Percentiles rank a stretch among this genome's conserved stretches.
phyloP scores from a whole-genome alignment of 1,139 yeast species.

The Kodamaea sp. region DNA sequence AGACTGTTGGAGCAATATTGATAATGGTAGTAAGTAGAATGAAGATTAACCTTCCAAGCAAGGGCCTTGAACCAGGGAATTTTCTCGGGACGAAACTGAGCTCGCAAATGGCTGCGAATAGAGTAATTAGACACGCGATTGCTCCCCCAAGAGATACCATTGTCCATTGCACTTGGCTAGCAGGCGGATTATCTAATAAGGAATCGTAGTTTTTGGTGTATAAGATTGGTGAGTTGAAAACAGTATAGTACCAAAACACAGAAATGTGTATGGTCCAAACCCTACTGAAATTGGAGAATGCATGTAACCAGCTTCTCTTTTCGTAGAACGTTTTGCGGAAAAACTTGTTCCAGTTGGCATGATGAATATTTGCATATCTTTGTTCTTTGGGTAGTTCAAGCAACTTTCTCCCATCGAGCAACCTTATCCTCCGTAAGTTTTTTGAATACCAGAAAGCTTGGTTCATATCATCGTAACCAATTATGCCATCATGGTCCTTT shows the following conservation, averaged over 20 bases:
- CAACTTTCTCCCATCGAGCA: constrained; percentile 40
- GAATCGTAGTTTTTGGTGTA: constrained; percentile 66
- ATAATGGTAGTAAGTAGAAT: constrained; percentile 45
- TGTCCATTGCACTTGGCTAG: constrained; percentile 60
- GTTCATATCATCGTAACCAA: constrained; percentile 87
- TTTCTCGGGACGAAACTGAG: constrained; percentile 64
- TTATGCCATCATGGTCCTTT: constrained; percentile 66
- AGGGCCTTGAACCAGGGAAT: constrained; percentile 65
- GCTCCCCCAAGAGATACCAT: constrained; percentile 73
- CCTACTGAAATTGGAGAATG: constrained; percentile 50
- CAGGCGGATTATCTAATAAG: constrained; percentile 62
- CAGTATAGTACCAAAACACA: constrained; percentile 82
- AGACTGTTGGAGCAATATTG: constrained; percentile 60
- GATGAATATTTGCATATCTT: constrained; percentile 44
- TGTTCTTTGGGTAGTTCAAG: constrained; percentile 46
- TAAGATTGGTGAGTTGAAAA: constrained; percentile 74
- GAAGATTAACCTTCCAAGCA: constrained; percentile 45
- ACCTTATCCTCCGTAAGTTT: constrained; percentile 53
- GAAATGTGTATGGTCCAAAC: constrained; percentile 82
- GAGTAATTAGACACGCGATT: constrained; percentile 63
- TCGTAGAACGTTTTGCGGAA: constrained; percentile 77
- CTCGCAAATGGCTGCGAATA: constrained; percentile 65
- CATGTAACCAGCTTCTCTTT: constrained; percentile 51
- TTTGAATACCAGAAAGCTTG: constrained; percentile 81
- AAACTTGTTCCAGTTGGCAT: constrained; percentile 51